A percentile compares a stretch with the other conserved stretches of the same genome.
Evolutionary conservation across 345 rosid genomes (phyloP).

Genomic region (sweet orange (Citrus sinensis)): DNA sequence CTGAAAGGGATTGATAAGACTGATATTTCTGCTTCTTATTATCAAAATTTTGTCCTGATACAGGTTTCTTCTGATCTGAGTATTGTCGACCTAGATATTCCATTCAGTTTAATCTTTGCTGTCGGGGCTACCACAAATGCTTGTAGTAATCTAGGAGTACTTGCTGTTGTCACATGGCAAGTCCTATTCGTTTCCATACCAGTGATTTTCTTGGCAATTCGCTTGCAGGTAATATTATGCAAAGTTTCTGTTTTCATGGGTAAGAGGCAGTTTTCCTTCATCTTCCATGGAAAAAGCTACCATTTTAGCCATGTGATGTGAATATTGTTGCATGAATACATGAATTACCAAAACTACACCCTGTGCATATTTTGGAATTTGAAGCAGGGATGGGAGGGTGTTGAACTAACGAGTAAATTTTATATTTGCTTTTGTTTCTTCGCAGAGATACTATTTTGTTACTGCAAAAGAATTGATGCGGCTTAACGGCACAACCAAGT

Average conservation of each 20-base stretch:
- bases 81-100: slow-evolving; percentile 85
- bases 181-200: slow-evolving; percentile 79
- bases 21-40: background rate
- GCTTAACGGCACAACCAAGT: slow-evolving; percentile 87
- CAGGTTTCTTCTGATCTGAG: slow-evolving; percentile 86
- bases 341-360: background rate
- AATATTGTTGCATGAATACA: background rate
- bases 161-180: slow-evolving; percentile 88
- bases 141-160: slow-evolving; percentile 66
- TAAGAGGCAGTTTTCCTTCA: background rate
- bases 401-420: background rate
- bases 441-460: slow-evolving; percentile 75
- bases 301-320: background rate
- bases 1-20: background rate
- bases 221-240: slow-evolving; percentile 63
- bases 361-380: background rate
- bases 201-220: slow-evolving; percentile 56
- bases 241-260: background rate
- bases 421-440: background rate
- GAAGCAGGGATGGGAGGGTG: background rate
- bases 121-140: slow-evolving; percentile 60
- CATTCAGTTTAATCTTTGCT: slow-evolving; percentile 62
- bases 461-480: slow-evolving; percentile 90
- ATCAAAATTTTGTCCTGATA: background rate
- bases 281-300: background rate